Evolutionary conservation across 75 land plant species (phyloP).

Genomic region (Picea sitchensis): DNA sequence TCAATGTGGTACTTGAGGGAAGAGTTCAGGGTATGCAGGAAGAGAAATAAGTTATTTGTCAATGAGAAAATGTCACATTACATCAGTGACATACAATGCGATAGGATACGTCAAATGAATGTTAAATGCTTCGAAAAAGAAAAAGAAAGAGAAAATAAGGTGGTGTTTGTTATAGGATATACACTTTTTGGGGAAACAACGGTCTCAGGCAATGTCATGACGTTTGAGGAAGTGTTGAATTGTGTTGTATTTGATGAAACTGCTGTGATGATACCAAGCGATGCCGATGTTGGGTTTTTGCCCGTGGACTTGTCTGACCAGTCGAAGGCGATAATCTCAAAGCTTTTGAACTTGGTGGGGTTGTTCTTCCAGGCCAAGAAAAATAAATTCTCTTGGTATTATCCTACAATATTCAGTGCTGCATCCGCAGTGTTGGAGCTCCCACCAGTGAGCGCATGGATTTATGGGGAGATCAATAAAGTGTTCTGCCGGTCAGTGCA

Average conservation of each 20-base stretch:
- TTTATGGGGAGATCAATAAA: neutral
- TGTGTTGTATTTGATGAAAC: neutral
- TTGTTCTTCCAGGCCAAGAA: neutral
- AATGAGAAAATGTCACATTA: neutral
- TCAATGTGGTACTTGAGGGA: too few species aligned
- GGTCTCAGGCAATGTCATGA: neutral
- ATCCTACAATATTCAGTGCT: neutral
- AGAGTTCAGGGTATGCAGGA: accelerated
- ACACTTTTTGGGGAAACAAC: neutral
- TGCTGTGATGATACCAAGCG: neutral
- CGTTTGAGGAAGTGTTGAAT: neutral
- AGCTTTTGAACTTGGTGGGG: neutral
- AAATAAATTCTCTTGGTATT: neutral
- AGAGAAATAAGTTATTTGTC: neutral
- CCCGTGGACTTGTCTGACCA: neutral
- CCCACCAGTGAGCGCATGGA: neutral
- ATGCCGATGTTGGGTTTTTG: neutral
- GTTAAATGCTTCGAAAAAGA: neutral
- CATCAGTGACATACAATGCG: neutral
- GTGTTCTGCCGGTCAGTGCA: neutral
- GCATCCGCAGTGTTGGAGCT: neutral
- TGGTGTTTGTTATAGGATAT: neutral
- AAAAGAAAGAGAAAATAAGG: too few species aligned
- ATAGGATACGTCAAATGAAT: too few species aligned
- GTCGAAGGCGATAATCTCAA: neutral